phyloP scores from a whole-genome alignment of 179 eudicot species.

The Heliamphora pulchella region DNA sequence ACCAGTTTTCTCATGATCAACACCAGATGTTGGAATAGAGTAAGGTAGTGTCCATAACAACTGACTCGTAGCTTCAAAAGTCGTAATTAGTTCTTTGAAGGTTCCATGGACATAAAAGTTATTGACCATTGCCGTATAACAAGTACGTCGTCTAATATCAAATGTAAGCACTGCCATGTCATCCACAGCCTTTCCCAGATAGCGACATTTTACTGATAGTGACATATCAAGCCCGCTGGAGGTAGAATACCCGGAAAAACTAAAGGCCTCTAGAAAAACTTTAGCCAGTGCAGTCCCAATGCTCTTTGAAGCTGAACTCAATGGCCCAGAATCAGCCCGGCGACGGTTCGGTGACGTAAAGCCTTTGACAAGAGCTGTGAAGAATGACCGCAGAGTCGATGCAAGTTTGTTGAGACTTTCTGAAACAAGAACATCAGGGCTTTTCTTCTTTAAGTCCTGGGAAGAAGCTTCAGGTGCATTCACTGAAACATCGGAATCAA shows the following conservation, averaged over 20 bases:
- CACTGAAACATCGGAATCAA: slow-evolving; percentile 63
- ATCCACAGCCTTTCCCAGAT: slow-evolving; percentile 93
- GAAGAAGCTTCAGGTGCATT: slow-evolving; percentile 46
- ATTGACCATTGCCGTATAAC: slow-evolving; percentile 74
- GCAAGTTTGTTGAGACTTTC: slow-evolving; percentile 75
- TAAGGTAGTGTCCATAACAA: slow-evolving; percentile 74
- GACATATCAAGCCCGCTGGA: slow-evolving; percentile 46
- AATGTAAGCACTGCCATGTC: slow-evolving; percentile 82
- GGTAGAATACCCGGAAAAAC: slow-evolving; percentile 56
- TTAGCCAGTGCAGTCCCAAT: slow-evolving; percentile 82
- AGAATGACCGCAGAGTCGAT: slow-evolving; percentile 70
- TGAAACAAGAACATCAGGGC: slow-evolving; percentile 69
- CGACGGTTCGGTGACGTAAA: slow-evolving; percentile 89
- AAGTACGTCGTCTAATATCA: slow-evolving; percentile 77
- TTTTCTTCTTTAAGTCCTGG: slow-evolving; percentile 69
- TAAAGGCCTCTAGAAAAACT: slow-evolving; percentile 70
- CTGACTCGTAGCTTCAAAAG: slow-evolving; percentile 98
- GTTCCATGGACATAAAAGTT: slow-evolving; percentile 88
- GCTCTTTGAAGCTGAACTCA: slow-evolving; percentile 77
- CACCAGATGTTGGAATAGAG: slow-evolving; percentile 39
- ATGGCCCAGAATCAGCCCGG: slow-evolving; percentile 72
- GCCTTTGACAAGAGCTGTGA: slow-evolving; percentile 76
- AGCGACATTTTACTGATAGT: slow-evolving; percentile 77
- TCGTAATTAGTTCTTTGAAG: slow-evolving; percentile 84
- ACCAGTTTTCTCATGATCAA: slow-evolving; percentile 38